These are phyloP conservation scores for Cephalotrichum gorgonifer DNA, from an alignment of 2,329 filamentous ascomycete species.

Conservation along the genomic window DNA sequence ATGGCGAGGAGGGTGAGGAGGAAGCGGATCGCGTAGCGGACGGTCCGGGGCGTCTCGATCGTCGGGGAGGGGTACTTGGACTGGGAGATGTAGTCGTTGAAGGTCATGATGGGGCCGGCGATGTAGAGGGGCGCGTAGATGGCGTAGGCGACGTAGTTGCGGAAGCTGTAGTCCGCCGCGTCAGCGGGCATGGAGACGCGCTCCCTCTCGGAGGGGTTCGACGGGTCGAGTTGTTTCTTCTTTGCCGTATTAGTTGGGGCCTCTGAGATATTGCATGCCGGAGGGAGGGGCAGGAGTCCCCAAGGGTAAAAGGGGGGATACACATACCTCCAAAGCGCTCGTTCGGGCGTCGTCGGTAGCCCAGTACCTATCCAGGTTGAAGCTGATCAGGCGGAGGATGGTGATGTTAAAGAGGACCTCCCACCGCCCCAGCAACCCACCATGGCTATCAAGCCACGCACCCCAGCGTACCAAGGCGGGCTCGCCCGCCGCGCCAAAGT, in stretches of 20 bases:
- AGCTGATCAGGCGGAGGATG: constrained; percentile 83
- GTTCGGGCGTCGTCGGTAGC: constrained; percentile 54
- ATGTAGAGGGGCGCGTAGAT: constrained; percentile 92
- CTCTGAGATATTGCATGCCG: too few relatives aligned
- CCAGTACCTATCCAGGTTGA: constrained; percentile 97
- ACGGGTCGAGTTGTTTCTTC: constrained; percentile 94
- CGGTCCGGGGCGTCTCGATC: constrained; percentile 59
- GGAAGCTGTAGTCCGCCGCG: constrained; percentile 61
- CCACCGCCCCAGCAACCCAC: constrained; percentile 83
- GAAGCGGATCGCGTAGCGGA: constrained; percentile 78
- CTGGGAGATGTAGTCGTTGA: constrained; percentile 96
- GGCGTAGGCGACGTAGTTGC: constrained; percentile 80
- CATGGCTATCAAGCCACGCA: constrained; percentile 63
- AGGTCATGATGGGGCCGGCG: constrained; percentile 86
- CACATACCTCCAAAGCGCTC: constrained; percentile 71
- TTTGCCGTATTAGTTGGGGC: constrained; percentile 56
- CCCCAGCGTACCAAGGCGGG: constrained; percentile 49
- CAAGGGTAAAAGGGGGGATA: neutral
- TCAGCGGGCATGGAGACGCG: constrained; percentile 69
- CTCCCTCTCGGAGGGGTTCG: constrained; percentile 79
- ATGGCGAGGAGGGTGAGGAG: constrained; percentile 70
- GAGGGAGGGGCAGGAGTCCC: neutral
- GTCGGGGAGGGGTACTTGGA: constrained; percentile 61
- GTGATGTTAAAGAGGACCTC: constrained; percentile 98
- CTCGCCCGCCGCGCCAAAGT: constrained; percentile 20